Percentiles rank a stretch among this genome's conserved stretches.
Evolutionary conservation across 371 early-diverging fungal species (phyloP).

Genomic region (Sporodiniella umbellata): DNA sequence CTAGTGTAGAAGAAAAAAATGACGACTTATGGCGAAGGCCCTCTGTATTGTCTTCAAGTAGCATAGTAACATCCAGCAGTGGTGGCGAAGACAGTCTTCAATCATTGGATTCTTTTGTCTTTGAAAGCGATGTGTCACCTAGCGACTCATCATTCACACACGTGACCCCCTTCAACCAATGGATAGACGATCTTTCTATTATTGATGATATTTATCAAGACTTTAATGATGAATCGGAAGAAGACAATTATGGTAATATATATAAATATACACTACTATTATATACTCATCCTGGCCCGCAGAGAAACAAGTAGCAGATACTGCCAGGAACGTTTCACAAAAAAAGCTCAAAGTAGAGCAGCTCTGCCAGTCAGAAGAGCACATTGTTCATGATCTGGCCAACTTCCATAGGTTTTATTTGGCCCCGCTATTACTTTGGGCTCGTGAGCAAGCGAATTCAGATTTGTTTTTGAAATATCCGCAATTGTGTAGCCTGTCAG

Average conservation of each 20-base stretch:
- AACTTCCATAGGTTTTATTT: conserved; percentile 5
- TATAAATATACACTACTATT: neutral
- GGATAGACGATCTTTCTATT: conserved; percentile 30
- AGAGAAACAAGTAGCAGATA: conserved; percentile 27
- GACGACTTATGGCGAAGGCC: conserved; percentile 3
- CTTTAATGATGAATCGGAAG: conserved; percentile 15
- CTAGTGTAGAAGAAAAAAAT: neutral
- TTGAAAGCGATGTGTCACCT: conserved; percentile 2
- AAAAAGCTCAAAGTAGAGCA: conserved; percentile 13
- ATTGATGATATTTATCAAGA: conserved; percentile 31
- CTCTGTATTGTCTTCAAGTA: conserved; percentile 6
- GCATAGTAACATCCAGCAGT: conserved; percentile 14
- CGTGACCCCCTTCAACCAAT: conserved; percentile 15
- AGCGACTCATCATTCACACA: conserved; percentile 3
- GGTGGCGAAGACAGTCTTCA: conserved; percentile 5
- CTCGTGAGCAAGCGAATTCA: conserved; percentile 5
- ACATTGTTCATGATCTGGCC: conserved; percentile 9
- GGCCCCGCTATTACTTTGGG: conserved; percentile 9
- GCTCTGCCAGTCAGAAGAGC: conserved; percentile 16
- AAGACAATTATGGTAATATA: conserved; percentile 23
- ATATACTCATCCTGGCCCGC: neutral
- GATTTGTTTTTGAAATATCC: conserved; percentile 11
- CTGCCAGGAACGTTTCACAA: conserved; percentile 28
- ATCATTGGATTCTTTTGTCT: conserved; percentile 8
- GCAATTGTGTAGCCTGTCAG: neutral